These are phyloP conservation scores for Rosa persica DNA, from an alignment of 306 rosid species.

Conservation along the genomic window DNA sequence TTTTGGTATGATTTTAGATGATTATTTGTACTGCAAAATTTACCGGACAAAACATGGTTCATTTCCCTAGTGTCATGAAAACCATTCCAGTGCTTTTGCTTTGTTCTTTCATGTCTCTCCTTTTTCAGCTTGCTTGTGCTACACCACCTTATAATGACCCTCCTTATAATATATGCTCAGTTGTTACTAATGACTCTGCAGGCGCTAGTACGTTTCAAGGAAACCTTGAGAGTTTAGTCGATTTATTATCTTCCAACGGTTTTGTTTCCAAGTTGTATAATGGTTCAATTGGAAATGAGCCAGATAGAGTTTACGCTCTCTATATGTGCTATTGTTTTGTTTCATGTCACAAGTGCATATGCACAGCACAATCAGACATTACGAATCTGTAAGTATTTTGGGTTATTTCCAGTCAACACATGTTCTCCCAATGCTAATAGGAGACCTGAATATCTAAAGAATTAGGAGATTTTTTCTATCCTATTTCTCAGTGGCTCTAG, in stretches of 20 bases:
- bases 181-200: neutral
- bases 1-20: neutral
- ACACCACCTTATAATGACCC: neutral
- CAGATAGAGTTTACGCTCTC: conserved; percentile 13
- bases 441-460: too few species aligned
- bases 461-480: too few species aligned
- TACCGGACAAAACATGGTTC: neutral
- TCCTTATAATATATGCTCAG: conserved; percentile 7
- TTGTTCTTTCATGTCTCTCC: neutral
- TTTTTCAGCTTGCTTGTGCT: neutral
- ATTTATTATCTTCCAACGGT: neutral
- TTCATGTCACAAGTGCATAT: conserved; percentile 27
- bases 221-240: too few species aligned
- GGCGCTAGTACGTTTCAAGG: neutral
- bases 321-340: conserved; percentile 12
- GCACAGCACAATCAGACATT: conserved; percentile 27
- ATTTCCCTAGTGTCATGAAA: neutral
- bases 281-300: neutral
- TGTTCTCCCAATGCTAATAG: too few species aligned
- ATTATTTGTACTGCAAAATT: neutral
- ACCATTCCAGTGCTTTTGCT: neutral
- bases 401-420: too few species aligned
- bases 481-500: too few species aligned
- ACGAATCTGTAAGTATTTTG: too few species aligned
- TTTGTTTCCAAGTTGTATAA: neutral